Evolutionary conservation across 176 grass and related monocot species (phyloP).

Genomic region (Otatea glauca): DNA sequence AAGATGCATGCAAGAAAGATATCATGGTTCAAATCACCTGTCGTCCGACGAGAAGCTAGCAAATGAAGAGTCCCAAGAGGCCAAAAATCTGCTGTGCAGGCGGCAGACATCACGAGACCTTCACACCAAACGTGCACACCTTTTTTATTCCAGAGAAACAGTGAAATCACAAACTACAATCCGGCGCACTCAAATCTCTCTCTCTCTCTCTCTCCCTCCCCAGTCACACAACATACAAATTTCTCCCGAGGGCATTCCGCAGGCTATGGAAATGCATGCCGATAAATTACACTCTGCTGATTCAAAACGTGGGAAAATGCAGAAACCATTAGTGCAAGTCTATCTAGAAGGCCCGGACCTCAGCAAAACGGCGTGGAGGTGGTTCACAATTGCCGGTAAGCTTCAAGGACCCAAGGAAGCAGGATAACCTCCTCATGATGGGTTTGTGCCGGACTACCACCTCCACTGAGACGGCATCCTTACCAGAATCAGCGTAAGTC

Average conservation of each 20-base stretch:
- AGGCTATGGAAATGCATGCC: slow-evolving; percentile 31
- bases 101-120: neutral
- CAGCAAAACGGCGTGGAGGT: slow-evolving; percentile 45
- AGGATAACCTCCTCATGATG: slow-evolving; percentile 67
- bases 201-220: neutral
- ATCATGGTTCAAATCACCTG: neutral
- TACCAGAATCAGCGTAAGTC: slow-evolving; percentile 35
- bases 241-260: neutral
- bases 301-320: slow-evolving; percentile 19
- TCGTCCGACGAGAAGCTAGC: neutral
- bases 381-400: slow-evolving; percentile 48
- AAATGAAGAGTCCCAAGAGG: neutral
- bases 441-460: slow-evolving; percentile 46
- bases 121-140: neutral
- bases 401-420: slow-evolving; percentile 69
- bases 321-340: neutral
- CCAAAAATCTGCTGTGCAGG: neutral
- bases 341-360: slow-evolving; percentile 62
- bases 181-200: neutral
- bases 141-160: slow-evolving; percentile 24
- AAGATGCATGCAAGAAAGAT: neutral
- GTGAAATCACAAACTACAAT: neutral
- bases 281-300: slow-evolving; percentile 35
- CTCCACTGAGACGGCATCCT: slow-evolving; percentile 6
- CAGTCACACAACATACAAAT: slow-evolving; percentile 2